Base-by-base conservation (phyloP, 495 filamentous ascomycete genomes). In the Hypoxylon fragiforme region DNA sequence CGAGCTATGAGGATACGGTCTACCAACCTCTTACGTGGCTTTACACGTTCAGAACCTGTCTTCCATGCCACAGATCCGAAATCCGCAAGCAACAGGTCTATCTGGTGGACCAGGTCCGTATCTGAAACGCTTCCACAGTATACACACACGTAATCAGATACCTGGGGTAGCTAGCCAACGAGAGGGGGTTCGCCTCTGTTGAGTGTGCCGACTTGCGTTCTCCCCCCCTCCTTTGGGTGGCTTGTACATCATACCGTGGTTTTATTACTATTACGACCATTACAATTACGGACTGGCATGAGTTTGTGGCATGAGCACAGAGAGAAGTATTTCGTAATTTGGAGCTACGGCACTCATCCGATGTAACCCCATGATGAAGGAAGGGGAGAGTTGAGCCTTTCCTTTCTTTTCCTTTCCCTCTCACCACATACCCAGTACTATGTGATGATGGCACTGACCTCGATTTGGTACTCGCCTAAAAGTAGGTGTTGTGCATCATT, bases 1-100 rank as follows among this genome's bases (percentile, higher is more conserved):
- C 41, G 32, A 28, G 26, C n/a, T 7, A 32, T 19, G 16, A 21
- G 31, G 15, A 22, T 11, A 40, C 11, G 13, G 34, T 8, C 41
- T 16, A 28, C 14, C 24, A 35, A 38, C 40, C 42, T 52, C 37
- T 56, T 50, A 56, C 51, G 52, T 52, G 47, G 52, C 51, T 52
- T 52, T 13, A 42, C 32, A 14, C 19, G 55, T 51, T n/a, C 9
- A 32, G 41, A 14, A 41, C 20, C 28, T 30, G 30, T 43, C 37
- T 22, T 28, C 32, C 41, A 39, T 43, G 42, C 28, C 42, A 48
- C n/a, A n/a, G n/a, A n/a, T n/a, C n/a, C n/a, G n/a, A n/a, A n/a
- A n/a, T n/a, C n/a, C n/a, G n/a, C n/a, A n/a, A n/a, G n/a, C n/a
- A n/a, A n/a, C n/a, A n/a, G n/a, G n/a, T n/a, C n/a, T n/a, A n/a